Conservation (phyloP, 768 basidiomycete species). For the Floccularia luteovirens region DNA sequence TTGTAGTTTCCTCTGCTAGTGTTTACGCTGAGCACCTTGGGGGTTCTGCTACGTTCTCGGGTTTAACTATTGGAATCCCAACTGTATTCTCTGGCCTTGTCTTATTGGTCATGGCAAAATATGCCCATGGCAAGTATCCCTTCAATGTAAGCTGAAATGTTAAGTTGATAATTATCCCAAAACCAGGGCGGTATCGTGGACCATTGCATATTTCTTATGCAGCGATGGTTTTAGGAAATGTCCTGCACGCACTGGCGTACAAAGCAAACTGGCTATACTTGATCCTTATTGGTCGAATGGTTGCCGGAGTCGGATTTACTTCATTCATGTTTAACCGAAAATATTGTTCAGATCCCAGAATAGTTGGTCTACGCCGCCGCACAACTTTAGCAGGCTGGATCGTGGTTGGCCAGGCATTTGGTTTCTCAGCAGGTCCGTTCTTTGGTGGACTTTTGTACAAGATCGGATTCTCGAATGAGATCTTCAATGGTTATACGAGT, state of each 20-base stretch:
- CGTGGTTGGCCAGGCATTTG: conserved; percentile 46
- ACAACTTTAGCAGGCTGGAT: conserved; percentile 52
- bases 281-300: conserved; percentile 53
- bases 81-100: conserved; percentile 45
- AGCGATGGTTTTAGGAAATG: conserved; percentile 38
- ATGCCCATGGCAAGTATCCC: conserved; percentile 38
- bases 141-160: neutral
- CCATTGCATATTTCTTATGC: conserved; percentile 46
- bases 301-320: conserved; percentile 45
- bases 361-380: conserved; percentile 48
- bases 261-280: conserved; percentile 46
- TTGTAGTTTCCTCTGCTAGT: conserved; percentile 53
- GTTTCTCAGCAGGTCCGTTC: conserved; percentile 51
- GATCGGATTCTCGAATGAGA: conserved; percentile 35
- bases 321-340: conserved; percentile 54
- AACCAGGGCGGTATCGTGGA: conserved; percentile 38
- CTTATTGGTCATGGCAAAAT: conserved; percentile 41
- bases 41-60: conserved; percentile 54
- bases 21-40: conserved; percentile 49
- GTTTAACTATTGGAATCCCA: conserved; percentile 54
- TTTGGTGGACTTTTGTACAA: conserved; percentile 48
- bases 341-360: conserved; percentile 51
- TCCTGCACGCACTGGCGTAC: conserved; percentile 51
- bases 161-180: neutral
- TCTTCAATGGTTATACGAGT: conserved; percentile 57